These are phyloP conservation scores for Geotrichum candidum DNA, from an alignment of 1,139 yeast species.

Conservation along the genomic window DNA sequence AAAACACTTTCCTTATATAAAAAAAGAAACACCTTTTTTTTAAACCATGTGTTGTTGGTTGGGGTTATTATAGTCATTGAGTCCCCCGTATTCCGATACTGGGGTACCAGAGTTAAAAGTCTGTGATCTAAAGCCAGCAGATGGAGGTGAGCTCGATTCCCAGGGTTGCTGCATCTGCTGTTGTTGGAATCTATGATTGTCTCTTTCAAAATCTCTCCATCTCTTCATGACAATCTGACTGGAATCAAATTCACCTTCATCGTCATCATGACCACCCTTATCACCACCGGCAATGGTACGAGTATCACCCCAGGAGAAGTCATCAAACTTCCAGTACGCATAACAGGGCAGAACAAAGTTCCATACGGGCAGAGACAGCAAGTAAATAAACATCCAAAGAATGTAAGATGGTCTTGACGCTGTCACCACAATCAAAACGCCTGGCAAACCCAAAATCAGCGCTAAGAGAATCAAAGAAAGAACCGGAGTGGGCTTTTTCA, in stretches of 20 bases:
- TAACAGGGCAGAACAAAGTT: slow-evolving; percentile 84
- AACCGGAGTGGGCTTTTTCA: slow-evolving; percentile 76
- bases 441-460: slow-evolving; percentile 85
- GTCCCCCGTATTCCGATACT: not conserved
- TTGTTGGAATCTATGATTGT: slow-evolving; percentile 27
- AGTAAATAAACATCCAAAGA: slow-evolving; percentile 74
- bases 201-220: slow-evolving; percentile 91
- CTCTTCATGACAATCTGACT: slow-evolving; percentile 81
- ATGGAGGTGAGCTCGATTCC: slow-evolving; percentile 2
- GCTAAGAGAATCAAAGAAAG: slow-evolving; percentile 75
- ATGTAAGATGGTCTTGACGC: slow-evolving; percentile 73
- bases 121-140: not conserved
- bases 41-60: not conserved
- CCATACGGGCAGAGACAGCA: slow-evolving; percentile 88
- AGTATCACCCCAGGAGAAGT: slow-evolving; percentile 98
- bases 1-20: too few species aligned
- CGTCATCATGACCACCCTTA: slow-evolving; percentile 58
- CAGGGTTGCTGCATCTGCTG: not conserved
- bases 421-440: slow-evolving; percentile 77
- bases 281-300: slow-evolving; percentile 73
- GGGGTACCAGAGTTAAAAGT: not conserved
- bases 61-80: not conserved
- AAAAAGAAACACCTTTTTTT: too few species aligned
- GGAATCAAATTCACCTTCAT: slow-evolving; percentile 81
- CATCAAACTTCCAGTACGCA: slow-evolving; percentile 96